phyloP scores from a whole-genome alignment of 495 filamentous ascomycete genomes.

The Penicillium flavigenum region DNA sequence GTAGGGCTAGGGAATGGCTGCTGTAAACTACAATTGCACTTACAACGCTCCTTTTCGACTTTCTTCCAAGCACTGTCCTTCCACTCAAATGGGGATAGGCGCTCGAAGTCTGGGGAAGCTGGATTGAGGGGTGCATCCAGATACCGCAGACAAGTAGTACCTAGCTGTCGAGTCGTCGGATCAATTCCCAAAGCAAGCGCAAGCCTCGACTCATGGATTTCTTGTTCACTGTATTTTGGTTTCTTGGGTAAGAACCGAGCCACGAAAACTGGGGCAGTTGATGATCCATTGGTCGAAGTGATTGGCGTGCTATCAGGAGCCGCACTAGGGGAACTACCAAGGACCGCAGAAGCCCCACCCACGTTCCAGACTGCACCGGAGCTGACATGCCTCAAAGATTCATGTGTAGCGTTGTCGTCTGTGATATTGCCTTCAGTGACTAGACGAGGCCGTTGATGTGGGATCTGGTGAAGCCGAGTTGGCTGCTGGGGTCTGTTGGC shows the following conservation, averaged over 20 bases:
- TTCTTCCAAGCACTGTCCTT: slow-evolving; percentile 61
- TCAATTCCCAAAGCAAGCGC: slow-evolving; percentile 86
- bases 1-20: background rate
- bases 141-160: slow-evolving; percentile 33
- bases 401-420: slow-evolving; percentile 10
- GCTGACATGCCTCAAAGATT: slow-evolving; percentile 51
- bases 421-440: slow-evolving; percentile 29
- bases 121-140: slow-evolving; percentile 27
- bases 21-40: slow-evolving; percentile 23
- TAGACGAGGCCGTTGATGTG: slow-evolving; percentile 38
- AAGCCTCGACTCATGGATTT: slow-evolving; percentile 71
- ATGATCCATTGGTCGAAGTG: slow-evolving; percentile 65
- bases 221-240: slow-evolving; percentile 57
- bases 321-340: slow-evolving; percentile 41
- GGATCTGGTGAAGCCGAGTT: slow-evolving; percentile 21
- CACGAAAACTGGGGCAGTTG: slow-evolving; percentile 71
- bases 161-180: slow-evolving; percentile 58
- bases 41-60: slow-evolving; percentile 49
- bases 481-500: slow-evolving; percentile 24
- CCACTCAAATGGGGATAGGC: slow-evolving; percentile 46
- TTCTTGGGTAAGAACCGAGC: slow-evolving; percentile 62
- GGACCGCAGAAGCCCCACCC: slow-evolving; percentile 60
- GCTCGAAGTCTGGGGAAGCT: slow-evolving; percentile 35
- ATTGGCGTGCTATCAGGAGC: slow-evolving; percentile 62
- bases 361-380: slow-evolving; percentile 77